Base-by-base conservation (phyloP, 306 rosid genomes). In the Vicia faba region DNA sequence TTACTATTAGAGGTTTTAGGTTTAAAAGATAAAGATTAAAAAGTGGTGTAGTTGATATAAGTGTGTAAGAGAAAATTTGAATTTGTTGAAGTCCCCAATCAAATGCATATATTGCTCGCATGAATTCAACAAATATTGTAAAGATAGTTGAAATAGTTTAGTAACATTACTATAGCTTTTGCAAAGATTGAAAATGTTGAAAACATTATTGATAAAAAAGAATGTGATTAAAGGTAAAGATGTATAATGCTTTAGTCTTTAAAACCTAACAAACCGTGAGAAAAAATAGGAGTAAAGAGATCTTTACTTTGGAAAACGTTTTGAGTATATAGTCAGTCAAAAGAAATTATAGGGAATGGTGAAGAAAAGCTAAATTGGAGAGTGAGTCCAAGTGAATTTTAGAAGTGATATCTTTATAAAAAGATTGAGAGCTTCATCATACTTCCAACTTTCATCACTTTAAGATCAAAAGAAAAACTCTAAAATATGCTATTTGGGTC, bases 361-460 rank as follows among this genome's bases (percentile, higher is more conserved):
- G 91, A 82, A 81, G 61, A 19, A 50, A 82, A 77, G 74, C 74
- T 69, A 77, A 41, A 75, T 68, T 68, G 50, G 75, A 80, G 86
- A 80, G 86, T 82, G 66, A 87, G 89, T 75, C 83, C 56, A 74
- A 26, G 45, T 57, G 83, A 48, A 48, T 65, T 82, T 84, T 81
- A 54, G 70, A 75, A 72, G 68, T 82, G 78, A 80, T 33, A 0
- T 79, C 88, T 86, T 88, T 91, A 78, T 79, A 69, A 82, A 87
- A 87, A 86, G 89, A 79, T 68, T 72, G 67, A 15, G 38, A 77
- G 33, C 80, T 70, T 82, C 89, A 79, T 81, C 82, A 74, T 75
- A 79, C 84, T 80, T 56, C 77, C 58, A 74, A 84, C 91, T 80
- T 83, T 89, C 82, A 49, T 82, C 78, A 78, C 97, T 88, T 88